Evolutionary conservation across 805 yeast species (phyloP), one percentile per base, ranked within the genome.

Genomic region (Candida nitratophila): DNA sequence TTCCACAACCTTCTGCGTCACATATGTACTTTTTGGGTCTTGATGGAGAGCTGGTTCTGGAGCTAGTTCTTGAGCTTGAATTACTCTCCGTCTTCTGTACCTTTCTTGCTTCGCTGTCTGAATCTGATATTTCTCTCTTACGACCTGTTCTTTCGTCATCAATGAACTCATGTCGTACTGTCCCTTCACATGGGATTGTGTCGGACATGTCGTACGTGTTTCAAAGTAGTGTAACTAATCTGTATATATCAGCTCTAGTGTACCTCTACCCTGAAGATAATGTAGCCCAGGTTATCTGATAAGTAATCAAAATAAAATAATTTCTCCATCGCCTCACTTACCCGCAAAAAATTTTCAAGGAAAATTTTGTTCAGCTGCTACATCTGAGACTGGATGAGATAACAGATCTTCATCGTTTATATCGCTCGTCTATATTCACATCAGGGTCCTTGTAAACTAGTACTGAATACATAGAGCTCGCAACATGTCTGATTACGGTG

Each of bases 1-100:
- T 91, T 27, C 65, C 74, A 56, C 98, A 93, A 3, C 76, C 82
- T 6, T 69, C 74, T 47, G 69, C 74, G 17, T 71, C 74, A 60
- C 98, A 91, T 12, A 60, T 55, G 56, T 83, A 83, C 21, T 62
- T 69, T 55, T 86, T 88, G 0, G 76, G 73, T 43, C 48, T 37
- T 1, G 50, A 43, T 16, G 52, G 46, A 3, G 59, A 53, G 8
- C 55, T 34, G 0, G 69, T 61, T 19, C 61, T 47, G 10, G 72
- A 67, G 40, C 55, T 34, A 0, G 69, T 61, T 19, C 61, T 47
- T 11, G 72, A 67, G 40, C 68, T 50, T 26, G 66, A 54, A 11
- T 19, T 36, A n/a, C 22, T 19, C 12, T 14, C 20, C 16, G 35
- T 6, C 19, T n/a, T 32, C 20, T 32, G 34, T n/a, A 32, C 8